Base-by-base conservation (phyloP, 2,329 filamentous ascomycete species). In the Myriosclerotinia scirpicola region DNA sequence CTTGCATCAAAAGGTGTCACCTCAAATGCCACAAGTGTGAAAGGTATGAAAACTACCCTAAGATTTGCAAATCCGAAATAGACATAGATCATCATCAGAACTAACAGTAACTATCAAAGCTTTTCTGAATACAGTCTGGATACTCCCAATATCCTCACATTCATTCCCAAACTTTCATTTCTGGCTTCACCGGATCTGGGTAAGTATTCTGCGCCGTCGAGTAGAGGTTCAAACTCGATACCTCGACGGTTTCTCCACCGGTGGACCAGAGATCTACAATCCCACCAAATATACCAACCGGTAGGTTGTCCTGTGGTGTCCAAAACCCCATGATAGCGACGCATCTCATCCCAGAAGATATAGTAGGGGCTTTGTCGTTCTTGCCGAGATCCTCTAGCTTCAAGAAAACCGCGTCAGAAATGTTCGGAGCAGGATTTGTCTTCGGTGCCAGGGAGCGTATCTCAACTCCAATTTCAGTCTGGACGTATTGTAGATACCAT, bases 401-500 rank as follows among this genome's bases (percentile, higher is more conserved):
- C 26, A 59, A n/a, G 12, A 59, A 44, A 30, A 34, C 40, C 40
- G 40, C 40, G 0, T 46, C 40, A 46, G 40, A 58, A 5, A 58
- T 30, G 17, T 9, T 14, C 1, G 40, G 55, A 11, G 40, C 12
- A 1, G 55, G 40, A 8, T 34, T 59, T 20, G 55, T 34, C 22
- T 58, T 46, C 11, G 40, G 38, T 34, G 55, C 22, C 11, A 26
- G 15, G 22, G 54, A 56, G 12, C 54, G 54, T n/a, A 42, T 56
- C 8, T 56, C 22, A 58, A 44, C 17, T 34, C 40, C 26, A 14
- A 11, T 30, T n/a, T 46, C 17, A 17, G 40, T 34, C 5, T 59
- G 55, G 5, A 59, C 40, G 40, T 46, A 46, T 46, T 59, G 55
- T 46, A 59, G 55, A 59, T 59, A 59, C 40, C 40, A 59, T 46